Conservation (phyloP, 164 flowering plant species). For the Platanus orientalis region DNA sequence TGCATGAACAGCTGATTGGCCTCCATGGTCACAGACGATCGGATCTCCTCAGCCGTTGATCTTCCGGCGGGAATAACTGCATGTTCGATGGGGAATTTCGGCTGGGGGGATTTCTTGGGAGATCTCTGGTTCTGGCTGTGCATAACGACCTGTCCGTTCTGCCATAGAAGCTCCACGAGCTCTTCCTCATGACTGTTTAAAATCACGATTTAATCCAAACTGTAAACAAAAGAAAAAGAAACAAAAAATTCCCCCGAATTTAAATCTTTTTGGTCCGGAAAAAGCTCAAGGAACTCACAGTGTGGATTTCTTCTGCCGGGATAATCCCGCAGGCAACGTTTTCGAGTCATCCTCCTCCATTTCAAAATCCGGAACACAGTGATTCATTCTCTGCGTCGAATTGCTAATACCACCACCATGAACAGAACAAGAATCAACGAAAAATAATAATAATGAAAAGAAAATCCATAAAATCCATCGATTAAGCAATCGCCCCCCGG, state of each 20-base stretch:
- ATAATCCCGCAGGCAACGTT: conserved; percentile 27
- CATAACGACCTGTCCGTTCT: conserved; percentile 67
- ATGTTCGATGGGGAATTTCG: conserved; percentile 9
- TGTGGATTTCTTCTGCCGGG: conserved; percentile 21
- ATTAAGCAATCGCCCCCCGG: too few species aligned
- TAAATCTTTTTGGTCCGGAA: neutral
- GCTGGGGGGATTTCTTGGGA: conserved; percentile 21
- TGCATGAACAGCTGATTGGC: conserved; percentile 54
- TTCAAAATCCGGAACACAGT: conserved; percentile 54
- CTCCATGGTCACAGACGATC: conserved; percentile 7
- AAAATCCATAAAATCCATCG: too few species aligned
- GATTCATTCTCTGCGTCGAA: conserved; percentile 32
- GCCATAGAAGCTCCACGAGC: conserved; percentile 83
- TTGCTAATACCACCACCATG: too few species aligned
- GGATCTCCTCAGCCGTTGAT: conserved; percentile 17
- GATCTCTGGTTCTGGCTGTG: conserved; percentile 56
- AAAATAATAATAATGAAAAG: too few species aligned
- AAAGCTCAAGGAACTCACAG: conserved; percentile 14
- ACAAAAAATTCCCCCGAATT: neutral
- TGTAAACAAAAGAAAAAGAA: neutral
- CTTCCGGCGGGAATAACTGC: conserved; percentile 16
- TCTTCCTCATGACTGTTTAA: conserved; percentile 47
- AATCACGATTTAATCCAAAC: too few species aligned
- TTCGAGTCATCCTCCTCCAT: conserved; percentile 41
- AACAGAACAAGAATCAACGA: too few species aligned